A percentile compares a stretch with the other conserved stretches of the same genome.
Conservation (phyloP, 164 flowering plant species). For the Litsea cubeba region DNA sequence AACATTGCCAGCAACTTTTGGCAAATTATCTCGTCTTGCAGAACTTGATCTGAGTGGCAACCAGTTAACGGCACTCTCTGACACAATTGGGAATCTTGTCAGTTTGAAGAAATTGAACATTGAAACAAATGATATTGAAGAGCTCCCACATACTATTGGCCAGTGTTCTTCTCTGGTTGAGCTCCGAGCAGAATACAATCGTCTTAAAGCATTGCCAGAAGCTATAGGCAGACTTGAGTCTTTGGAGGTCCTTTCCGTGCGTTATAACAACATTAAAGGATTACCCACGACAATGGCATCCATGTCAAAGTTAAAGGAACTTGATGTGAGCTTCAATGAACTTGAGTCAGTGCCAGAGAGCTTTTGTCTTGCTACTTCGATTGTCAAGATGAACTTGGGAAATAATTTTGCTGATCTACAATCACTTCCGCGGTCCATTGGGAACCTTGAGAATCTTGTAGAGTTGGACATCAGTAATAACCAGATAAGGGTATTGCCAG, state of each 20-base stretch:
- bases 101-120: constrained; percentile 54
- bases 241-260: constrained; percentile 59
- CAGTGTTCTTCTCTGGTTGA: constrained; percentile 63
- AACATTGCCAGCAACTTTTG: constrained; percentile 50
- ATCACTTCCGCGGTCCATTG: constrained; percentile 70
- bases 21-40: constrained; percentile 52
- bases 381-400: constrained; percentile 68
- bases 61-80: constrained; percentile 43
- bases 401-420: constrained; percentile 76
- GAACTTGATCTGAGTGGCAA: constrained; percentile 77
- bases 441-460: constrained; percentile 83
- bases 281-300: constrained; percentile 85
- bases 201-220: constrained; percentile 86
- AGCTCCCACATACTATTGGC: constrained; percentile 73
- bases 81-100: constrained; percentile 57
- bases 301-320: constrained; percentile 54
- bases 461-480: constrained; percentile 85
- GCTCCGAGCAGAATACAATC: constrained; percentile 73
- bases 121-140: constrained; percentile 77
- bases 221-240: constrained; percentile 71
- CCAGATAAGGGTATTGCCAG: constrained; percentile 75
- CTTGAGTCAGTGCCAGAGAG: constrained; percentile 87
- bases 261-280: constrained; percentile 73
- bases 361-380: constrained; percentile 72
- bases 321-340: constrained; percentile 87